Percentiles rank a stretch among this genome's conserved stretches.
Conservation (phyloP, 371 early-diverging fungal genomes). For the Funneliformis caledonium region DNA sequence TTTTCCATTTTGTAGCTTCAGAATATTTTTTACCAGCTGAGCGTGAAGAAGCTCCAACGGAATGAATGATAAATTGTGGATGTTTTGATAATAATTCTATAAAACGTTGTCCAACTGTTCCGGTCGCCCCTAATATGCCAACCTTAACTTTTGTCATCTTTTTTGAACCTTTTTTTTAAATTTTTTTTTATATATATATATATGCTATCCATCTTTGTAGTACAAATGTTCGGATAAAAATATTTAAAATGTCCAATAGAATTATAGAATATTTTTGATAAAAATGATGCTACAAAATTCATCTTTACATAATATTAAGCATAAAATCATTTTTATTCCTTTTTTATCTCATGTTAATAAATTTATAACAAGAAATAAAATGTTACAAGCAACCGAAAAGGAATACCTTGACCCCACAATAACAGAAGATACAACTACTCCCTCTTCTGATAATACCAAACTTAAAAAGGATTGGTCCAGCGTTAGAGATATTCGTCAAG, state of each 20-base stretch:
- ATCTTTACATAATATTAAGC: too few species aligned
- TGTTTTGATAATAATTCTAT: conserved; percentile 85
- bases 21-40: conserved; percentile 88
- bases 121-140: conserved; percentile 96
- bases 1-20: conserved; percentile 87
- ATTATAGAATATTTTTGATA: too few species aligned
- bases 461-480: conserved; percentile 30
- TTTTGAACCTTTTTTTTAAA: not conserved
- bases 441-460: not conserved
- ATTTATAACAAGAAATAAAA: not conserved
- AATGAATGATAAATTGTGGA: conserved; percentile 84
- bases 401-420: too few species aligned
- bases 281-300: not conserved
- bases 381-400: not conserved
- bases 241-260: too few species aligned
- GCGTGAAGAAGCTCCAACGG: conserved; percentile 90
- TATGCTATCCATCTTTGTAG: too few species aligned
- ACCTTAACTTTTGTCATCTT: conserved; percentile 56
- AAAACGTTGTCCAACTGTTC: conserved; percentile 98
- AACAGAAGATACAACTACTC: not conserved
- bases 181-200: not conserved
- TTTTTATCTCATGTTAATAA: not conserved
- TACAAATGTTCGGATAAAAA: too few species aligned
- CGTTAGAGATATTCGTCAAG: conserved; percentile 7
- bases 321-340: not conserved